Base-by-base conservation (phyloP, 495 filamentous ascomycete genomes). In the Ramalina peruviana region DNA sequence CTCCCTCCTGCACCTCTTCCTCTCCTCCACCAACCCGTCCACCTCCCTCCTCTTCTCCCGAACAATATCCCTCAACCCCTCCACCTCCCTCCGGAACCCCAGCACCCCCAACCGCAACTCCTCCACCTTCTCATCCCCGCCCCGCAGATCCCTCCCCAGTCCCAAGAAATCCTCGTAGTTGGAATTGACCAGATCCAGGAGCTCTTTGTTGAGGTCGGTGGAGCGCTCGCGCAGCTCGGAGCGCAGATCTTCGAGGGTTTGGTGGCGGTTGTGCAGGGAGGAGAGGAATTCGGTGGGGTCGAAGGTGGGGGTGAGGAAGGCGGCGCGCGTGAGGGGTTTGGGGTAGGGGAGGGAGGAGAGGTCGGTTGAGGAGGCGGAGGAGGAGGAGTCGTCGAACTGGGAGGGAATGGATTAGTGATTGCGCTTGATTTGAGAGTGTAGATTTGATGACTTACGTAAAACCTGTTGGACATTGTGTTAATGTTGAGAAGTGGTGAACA, bases 241-340 rank as follows among this genome's bases (percentile, higher is more conserved):
- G 15, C 89, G 85, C 16, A 99, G 72, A 63, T 99, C 93, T 63
- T 94, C 90, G 43, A 99, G 85, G 3, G 87, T 95, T 62, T 98
- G 92, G 61, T 96, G 89, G 1, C 92, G 82, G 60, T 88, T 82
- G 27, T 73, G 81, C 1, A 96, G 72, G 4, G 82, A 81, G 6
- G 86, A 85, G 36, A 99, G 81, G 68, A 93, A 99, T 1, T 69
- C 67, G 6, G 82, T 76, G 16, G 93, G 84, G 54, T 83, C 76
- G 68, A 99, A 99, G 54, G 80, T 65, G 1, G 82, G 74, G 15
- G 79, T 65, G 4, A 94, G 79, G 65, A 94, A 96, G 50, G 85
- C 83, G 36, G 70, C 65, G 20, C 89, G 85, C 12, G 85, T 74
- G 41, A 96, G 75, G 3, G 87, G 85, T 36, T 79, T 71, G 9